Percentiles rank a stretch among this genome's conserved stretches.
Evolutionary conservation across 768 basidiomycete species (phyloP).

Genomic region (Lactifluus subvellereus): DNA sequence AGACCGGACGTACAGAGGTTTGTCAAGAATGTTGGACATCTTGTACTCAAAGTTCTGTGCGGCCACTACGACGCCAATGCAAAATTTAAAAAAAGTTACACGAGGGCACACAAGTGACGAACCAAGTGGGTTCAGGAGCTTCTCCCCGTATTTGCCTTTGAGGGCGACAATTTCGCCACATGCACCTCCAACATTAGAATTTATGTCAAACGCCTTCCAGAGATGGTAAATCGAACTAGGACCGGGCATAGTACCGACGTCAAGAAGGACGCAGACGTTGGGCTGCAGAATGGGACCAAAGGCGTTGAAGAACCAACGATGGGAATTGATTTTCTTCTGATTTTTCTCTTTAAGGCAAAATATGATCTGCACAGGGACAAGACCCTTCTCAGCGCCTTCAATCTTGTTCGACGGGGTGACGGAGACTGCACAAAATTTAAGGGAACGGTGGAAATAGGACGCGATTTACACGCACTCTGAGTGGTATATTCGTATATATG

Average conservation of each 20-base stretch:
- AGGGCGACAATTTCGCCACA: conserved; percentile 95
- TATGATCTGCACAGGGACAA: conserved; percentile 86
- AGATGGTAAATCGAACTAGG: conserved; percentile 86
- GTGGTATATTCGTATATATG: conserved; percentile 95
- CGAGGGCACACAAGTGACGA: not conserved
- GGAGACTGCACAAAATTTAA: conserved; percentile 47
- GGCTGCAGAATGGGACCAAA: conserved; percentile 79
- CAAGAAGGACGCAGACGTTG: conserved; percentile 88
- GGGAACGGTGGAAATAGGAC: not conserved
- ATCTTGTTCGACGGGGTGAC: conserved; percentile 77
- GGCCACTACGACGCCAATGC: conserved; percentile 44
- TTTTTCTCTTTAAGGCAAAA: conserved; percentile 93
- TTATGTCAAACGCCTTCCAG: conserved; percentile 94
- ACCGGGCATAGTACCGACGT: conserved; percentile 83
- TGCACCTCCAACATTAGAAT: conserved; percentile 85
- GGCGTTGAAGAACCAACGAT: conserved; percentile 93
- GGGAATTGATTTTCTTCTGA: conserved; percentile 94
- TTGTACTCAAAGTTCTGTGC: conserved; percentile 95
- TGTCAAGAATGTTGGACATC: conserved; percentile 90
- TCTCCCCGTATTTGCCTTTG: conserved; percentile 76
- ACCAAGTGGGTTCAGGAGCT: conserved; percentile 73
- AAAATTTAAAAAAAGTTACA: not conserved
- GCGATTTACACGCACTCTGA: conserved; percentile 53
- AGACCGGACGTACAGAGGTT: conserved; percentile 51
- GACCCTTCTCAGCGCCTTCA: conserved; percentile 70